phyloP scores from a whole-genome alignment of 1,139 yeast genomes.

The Meyerozyma sp. region DNA sequence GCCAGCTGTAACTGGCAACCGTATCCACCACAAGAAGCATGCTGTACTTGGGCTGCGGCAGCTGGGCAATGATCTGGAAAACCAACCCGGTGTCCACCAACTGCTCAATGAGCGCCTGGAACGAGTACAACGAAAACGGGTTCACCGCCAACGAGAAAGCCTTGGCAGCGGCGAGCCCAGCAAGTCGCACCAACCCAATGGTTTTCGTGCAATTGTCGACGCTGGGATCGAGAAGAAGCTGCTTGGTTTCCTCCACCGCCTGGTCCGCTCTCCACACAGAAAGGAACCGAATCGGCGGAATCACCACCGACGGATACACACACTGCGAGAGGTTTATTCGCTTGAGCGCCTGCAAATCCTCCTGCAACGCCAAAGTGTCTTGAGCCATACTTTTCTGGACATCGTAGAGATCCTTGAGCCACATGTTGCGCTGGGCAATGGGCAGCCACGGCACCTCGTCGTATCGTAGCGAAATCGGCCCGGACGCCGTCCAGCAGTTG shows the following conservation, averaged over 20 bases:
- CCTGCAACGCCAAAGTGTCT: background rate
- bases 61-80: slow-evolving; percentile 14
- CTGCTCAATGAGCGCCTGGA: slow-evolving; percentile 29
- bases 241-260: slow-evolving; percentile 6
- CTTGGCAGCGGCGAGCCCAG: slow-evolving; percentile 18
- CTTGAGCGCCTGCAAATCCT: background rate
- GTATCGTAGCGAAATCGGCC: background rate
- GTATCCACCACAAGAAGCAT: slow-evolving; percentile 24
- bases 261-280: slow-evolving; percentile 14
- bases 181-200: slow-evolving; percentile 13
- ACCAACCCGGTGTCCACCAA: slow-evolving; percentile 27
- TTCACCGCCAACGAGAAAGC: slow-evolving; percentile 22
- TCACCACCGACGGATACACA: slow-evolving; percentile 5
- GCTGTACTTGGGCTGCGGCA: slow-evolving; percentile 5
- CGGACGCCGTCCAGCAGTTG: background rate
- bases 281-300: slow-evolving; percentile 10
- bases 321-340: slow-evolving; percentile 9
- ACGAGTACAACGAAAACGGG: slow-evolving; percentile 22
- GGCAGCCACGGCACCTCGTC: background rate
- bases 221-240: slow-evolving; percentile 4
- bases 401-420: background rate
- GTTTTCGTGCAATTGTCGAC: slow-evolving; percentile 12
- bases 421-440: background rate
- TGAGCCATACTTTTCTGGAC: background rate
- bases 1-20: slow-evolving; percentile 31